These are phyloP conservation scores for Carpinus fangiana DNA, from an alignment of 306 rosid species.

Conservation along the genomic window DNA sequence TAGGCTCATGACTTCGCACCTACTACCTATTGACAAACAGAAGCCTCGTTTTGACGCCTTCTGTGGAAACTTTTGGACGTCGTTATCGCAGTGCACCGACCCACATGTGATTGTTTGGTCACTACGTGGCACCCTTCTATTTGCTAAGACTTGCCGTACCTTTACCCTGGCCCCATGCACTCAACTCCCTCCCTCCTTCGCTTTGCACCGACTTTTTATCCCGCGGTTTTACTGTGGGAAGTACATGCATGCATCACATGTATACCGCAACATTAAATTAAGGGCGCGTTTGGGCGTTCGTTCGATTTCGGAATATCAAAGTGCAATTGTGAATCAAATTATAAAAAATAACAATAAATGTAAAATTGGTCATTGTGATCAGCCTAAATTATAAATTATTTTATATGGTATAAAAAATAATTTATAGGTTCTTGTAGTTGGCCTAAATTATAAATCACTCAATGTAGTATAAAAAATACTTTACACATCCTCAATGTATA, in stretches of 20 bases:
- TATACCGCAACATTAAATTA: neutral
- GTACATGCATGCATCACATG: neutral
- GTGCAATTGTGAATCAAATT: no score
- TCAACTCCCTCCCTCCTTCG: no score
- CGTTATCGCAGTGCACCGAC: constrained; percentile 37
- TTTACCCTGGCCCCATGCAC: neutral
- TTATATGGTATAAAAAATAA: no score
- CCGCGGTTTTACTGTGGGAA: neutral
- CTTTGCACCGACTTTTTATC: constrained; percentile 24
- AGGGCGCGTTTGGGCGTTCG: no score
- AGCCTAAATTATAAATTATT: no score
- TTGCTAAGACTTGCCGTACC: neutral
- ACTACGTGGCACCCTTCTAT: constrained; percentile 23
- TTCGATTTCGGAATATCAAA: no score
- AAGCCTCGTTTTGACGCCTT: neutral
- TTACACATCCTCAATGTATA: no score
- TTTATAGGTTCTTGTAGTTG: no score
- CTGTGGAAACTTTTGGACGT: constrained; percentile 19
- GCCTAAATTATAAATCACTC: no score
- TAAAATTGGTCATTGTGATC: no score
- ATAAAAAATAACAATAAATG: no score
- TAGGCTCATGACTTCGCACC: neutral
- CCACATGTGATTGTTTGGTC: constrained; percentile 29
- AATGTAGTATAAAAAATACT: no score
- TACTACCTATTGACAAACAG: neutral